Conservation (phyloP, 352 stramenopile species). For the Elongisporangium undulatum region DNA sequence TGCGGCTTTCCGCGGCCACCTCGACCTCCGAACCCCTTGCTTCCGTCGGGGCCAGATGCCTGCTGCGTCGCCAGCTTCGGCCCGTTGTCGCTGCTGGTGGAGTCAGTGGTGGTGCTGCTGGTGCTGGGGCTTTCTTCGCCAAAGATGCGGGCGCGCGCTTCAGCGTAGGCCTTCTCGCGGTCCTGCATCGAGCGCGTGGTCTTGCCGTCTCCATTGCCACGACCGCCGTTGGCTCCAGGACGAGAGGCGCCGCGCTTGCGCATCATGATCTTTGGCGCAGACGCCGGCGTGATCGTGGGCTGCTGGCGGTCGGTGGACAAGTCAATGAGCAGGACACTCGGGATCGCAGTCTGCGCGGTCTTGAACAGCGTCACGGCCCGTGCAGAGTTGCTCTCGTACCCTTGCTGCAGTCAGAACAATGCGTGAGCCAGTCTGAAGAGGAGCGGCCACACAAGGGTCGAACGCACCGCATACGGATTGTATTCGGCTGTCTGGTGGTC, state of each 20-base stretch:
- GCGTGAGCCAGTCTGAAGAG: not conserved
- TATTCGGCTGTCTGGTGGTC: conserved; percentile 85
- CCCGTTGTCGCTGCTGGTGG: conserved; percentile 2
- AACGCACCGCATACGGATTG: conserved; percentile 32
- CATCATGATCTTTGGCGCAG: conserved; percentile 91
- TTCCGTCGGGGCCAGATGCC: conserved; percentile 51
- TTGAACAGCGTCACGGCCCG: conserved; percentile 89
- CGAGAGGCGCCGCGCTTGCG: conserved; percentile 50
- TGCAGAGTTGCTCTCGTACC: conserved; percentile 58
- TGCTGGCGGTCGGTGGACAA: conserved; percentile 72
- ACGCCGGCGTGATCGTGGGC: conserved; percentile 57
- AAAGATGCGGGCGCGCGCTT: conserved; percentile 94
- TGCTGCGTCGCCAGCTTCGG: conserved; percentile 28
- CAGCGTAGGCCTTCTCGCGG: conserved; percentile 92
- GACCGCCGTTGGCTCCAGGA: conserved; percentile 29
- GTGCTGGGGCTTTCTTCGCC: conserved; percentile 37
- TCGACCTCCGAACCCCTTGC: conserved; percentile 30
- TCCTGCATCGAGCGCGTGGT: conserved; percentile 84
- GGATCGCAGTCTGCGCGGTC: conserved; percentile 70
- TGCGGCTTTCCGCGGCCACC: conserved; percentile 3
- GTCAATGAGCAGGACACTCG: conserved; percentile 85
- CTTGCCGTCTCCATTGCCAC: conserved; percentile 22
- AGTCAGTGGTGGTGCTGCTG: conserved; percentile 6
- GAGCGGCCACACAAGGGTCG: not conserved
- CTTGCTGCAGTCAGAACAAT: conserved; percentile 7